Base-by-base conservation (phyloP, 129 eudicot species). In the Gnaphalium uliginosum region DNA sequence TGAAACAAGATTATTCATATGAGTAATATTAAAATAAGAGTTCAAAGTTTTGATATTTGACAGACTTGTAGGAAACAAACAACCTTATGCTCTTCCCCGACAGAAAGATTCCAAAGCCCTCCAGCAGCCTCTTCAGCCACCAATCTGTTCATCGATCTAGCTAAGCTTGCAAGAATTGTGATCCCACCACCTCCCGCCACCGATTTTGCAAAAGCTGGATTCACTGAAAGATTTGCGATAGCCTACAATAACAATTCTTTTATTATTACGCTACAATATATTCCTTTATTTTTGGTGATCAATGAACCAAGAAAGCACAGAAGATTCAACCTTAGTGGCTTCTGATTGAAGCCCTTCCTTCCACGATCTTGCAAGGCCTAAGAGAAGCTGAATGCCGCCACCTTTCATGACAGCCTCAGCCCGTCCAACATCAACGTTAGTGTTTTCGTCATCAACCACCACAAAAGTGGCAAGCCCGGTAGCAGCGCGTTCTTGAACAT, bases 111-210 rank as follows among this genome's bases (percentile, higher is more conserved):
- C 99, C 99, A 95, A 30, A 95, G 83, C 56, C 97, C 99, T 77
- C 97, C 97, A 18, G 96, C 99, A 80, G 99, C 99, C 96, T 95
- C 99, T 87, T 95, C 99, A 21, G 97, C 99, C 43, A 91, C 99
- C 85, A 91, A 60, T 78, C 87, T 87, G 77, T 95, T 95, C 96
- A 86, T 80, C 18, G 99, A 95, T 84, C 86, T 86, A 19, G 99
- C 97, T 81, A 95, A 83, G 64, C 80, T 85, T 78, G 93, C 85
- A 21, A 95, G 92, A 77, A 89, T 83, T 74, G 76, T 81, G 68
- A 95, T 89, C 48, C 99, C 99, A 43, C 95, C 99, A 70, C 91
- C 95, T 61, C 85, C 97, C 8, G 99, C 99, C 68, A 93, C 96
- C 27, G 97, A 88, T 87, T 93, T 90, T 48, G 97, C 98, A 58